A percentile compares a stretch with the other conserved stretches of the same genome.
phyloP scores from a whole-genome alignment of 1,284 basidiomycete genomes.

The Limonomyces culmigenus region DNA sequence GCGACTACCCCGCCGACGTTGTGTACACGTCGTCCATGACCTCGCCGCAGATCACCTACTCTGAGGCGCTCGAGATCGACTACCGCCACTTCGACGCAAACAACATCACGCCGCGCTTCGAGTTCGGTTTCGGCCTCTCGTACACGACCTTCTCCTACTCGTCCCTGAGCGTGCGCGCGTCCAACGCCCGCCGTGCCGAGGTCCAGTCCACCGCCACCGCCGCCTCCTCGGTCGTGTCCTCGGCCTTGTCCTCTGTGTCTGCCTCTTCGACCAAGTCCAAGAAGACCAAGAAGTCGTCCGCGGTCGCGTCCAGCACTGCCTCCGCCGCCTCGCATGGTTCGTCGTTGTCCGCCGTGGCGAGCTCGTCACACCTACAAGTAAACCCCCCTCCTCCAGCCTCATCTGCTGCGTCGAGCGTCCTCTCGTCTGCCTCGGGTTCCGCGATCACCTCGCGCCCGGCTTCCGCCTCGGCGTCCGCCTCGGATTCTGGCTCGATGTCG shows the following conservation, averaged over 20 bases:
- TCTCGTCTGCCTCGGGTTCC: background rate
- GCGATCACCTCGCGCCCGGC: background rate
- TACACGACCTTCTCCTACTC: constrained; percentile 39
- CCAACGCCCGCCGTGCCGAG: background rate
- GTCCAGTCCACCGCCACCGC: background rate
- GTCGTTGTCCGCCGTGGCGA: background rate
- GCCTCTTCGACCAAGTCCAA: too few species aligned
- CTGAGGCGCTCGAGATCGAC: constrained; percentile 29
- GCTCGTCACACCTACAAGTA: too few species aligned
- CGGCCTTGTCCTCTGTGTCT: too few species aligned
- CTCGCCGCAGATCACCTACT: constrained; percentile 5
- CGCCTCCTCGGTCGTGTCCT: background rate
- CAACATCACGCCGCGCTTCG: constrained; percentile 37
- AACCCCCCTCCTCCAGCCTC: too few species aligned
- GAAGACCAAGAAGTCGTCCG: too few species aligned
- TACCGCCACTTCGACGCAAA: constrained; percentile 18
- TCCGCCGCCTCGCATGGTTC: background rate
- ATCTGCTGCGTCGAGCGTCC: background rate
- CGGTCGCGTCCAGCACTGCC: background rate
- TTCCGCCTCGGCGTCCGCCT: background rate
- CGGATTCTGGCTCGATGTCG: background rate
- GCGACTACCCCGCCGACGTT: constrained; percentile 30
- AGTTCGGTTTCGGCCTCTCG: constrained; percentile 53
- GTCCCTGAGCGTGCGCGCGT: background rate
- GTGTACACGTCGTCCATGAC: constrained; percentile 4